Base-by-base conservation (phyloP, 768 basidiomycete species). In the button mushroom (Agaricus bisporus) region DNA sequence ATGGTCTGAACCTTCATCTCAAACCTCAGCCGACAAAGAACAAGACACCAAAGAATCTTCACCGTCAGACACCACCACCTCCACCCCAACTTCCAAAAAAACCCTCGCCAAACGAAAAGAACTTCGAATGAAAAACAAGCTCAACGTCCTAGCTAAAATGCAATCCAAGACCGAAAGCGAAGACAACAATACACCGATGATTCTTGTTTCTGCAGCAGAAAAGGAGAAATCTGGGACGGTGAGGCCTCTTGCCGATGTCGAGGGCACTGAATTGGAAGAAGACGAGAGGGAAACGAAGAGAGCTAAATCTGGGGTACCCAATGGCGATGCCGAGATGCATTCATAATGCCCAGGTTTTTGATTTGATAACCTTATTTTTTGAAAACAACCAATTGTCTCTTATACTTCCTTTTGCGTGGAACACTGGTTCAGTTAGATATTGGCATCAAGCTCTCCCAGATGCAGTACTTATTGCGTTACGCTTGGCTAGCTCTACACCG, bases 261-360 rank as follows among this genome's bases (percentile, higher is more conserved):
- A 48, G 20, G 20, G 51, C 6, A 37, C 17, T 12, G 47, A 43
- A 18, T 29, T 26, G 15, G 25, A 43, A 12, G 48, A 48, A 42
- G 32, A 8, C 7, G 48, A 46, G 44, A 56, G 56, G 48, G 58
- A 61, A 56, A 54, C 45, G 51, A 55, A 55, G 59, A 50, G 54
- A 58, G 61, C 54, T 43, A 56, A 47, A 29, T 41, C 58, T 55
- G 56, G 48, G n/a, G 50, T 48, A 12, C 22, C 14, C 10, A 22
- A 29, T 22, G 15, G 3, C 5, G 51, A 47, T 10, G 29, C 29
- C 14, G 50, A 42, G 41, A 51, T 51, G 49, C 11, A 32, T 17
- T 50, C 3, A n/a, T 50, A 32, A 41, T 29, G n/a, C 15, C n/a
- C 39, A n/a, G 36, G 14, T 37, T 29, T 2, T 20, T 37, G 18